A percentile compares a stretch with the other conserved stretches of the same genome.
Conservation (phyloP, 768 basidiomycete genomes). For the Sarcomyxa edulis region DNA sequence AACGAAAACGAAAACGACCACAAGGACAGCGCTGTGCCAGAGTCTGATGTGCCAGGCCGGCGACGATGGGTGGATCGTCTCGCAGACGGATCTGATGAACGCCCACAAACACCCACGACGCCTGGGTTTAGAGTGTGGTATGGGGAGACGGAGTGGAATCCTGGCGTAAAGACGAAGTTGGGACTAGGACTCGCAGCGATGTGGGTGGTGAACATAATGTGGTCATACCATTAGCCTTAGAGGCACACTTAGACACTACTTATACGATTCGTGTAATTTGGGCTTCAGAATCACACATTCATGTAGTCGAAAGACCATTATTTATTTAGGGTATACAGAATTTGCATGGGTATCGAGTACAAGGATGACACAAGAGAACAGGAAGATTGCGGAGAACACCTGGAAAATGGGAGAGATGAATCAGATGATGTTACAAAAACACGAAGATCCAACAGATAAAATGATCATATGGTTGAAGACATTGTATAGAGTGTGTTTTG, state of each 20-base stretch:
- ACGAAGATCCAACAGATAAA: not conserved
- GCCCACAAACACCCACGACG: slow-evolving; percentile 15
- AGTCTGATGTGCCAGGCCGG: slow-evolving; percentile 34
- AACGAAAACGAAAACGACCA: slow-evolving; percentile 7
- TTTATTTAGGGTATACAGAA: too few species aligned
- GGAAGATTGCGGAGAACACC: too few species aligned
- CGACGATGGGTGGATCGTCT: slow-evolving; percentile 49
- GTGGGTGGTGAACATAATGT: slow-evolving; percentile 66
- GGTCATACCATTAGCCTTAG: slow-evolving; percentile 31
- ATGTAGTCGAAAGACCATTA: too few species aligned
- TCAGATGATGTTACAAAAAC: too few species aligned
- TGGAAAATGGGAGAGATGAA: too few species aligned
- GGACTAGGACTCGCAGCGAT: slow-evolving; percentile 38
- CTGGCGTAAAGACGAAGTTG: slow-evolving; percentile 36
- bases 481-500: slow-evolving; percentile 16
- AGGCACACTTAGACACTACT: not conserved
- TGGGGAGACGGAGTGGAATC: slow-evolving; percentile 21
- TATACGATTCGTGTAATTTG: too few species aligned
- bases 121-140: slow-evolving; percentile 26
- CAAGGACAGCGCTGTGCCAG: slow-evolving; percentile 25
- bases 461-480: slow-evolving; percentile 35
- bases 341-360: too few species aligned
- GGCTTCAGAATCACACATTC: too few species aligned
- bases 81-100: slow-evolving; percentile 26
- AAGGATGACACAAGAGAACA: too few species aligned